These are phyloP conservation scores for Radiomyces spectabilis DNA, from an alignment of 192 early-diverging fungal genomes.

Conservation along the genomic window DNA sequence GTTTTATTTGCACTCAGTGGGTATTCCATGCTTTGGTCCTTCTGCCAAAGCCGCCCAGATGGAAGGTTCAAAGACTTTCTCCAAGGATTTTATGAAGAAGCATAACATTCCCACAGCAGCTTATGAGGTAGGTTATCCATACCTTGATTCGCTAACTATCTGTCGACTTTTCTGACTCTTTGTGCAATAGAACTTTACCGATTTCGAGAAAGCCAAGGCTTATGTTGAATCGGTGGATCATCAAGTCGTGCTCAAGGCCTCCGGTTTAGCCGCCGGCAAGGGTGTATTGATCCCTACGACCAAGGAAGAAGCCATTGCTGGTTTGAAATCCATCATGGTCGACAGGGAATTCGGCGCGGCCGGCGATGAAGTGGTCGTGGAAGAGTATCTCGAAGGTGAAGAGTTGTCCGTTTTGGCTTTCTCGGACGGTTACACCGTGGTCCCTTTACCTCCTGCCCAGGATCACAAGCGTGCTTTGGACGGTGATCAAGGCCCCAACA, in stretches of 20 bases:
- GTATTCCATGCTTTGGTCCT: constrained; percentile 90
- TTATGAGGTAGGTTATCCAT: constrained; percentile 50
- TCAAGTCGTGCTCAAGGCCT: constrained; percentile 90
- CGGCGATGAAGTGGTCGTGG: constrained; percentile 90
- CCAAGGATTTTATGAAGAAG: constrained; percentile 97
- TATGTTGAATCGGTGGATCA: constrained; percentile 54
- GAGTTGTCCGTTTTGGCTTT: constrained; percentile 90
- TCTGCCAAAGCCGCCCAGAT: constrained; percentile 80
- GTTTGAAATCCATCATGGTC: constrained; percentile 86
- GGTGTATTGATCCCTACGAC: constrained; percentile 89
- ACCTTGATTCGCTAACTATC: neutral
- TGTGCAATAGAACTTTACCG: constrained; percentile 62
- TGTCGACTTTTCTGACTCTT: constrained; percentile 19
- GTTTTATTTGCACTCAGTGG: constrained; percentile 42
- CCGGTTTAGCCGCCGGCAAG: constrained; percentile 96
- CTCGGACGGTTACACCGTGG: constrained; percentile 91
- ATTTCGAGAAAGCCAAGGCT: constrained; percentile 59
- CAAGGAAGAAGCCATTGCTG: constrained; percentile 77
- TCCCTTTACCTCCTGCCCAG: constrained; percentile 88
- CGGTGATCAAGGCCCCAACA: constrained; percentile 90
- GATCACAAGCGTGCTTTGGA: constrained; percentile 98
- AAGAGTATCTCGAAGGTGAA: constrained; percentile 90
- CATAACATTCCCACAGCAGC: constrained; percentile 94
- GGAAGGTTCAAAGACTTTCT: constrained; percentile 98
- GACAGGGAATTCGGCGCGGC: constrained; percentile 83